Percentiles rank a stretch among this genome's conserved stretches.
Conservation (phyloP, 108 stramenopile species). For the Skeletonema menzelii region DNA sequence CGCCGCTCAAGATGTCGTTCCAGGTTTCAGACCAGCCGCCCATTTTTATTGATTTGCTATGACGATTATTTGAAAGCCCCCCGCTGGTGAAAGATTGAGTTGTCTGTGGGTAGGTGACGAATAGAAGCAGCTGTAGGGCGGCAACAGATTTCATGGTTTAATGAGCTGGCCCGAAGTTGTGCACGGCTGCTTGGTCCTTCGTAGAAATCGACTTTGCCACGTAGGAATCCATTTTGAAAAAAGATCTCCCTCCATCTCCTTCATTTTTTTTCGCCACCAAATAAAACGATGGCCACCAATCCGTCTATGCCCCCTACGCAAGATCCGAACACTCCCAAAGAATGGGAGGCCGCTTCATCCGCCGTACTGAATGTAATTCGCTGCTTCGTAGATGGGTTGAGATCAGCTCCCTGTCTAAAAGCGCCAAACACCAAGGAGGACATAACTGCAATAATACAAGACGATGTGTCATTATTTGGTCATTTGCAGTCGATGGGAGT, state of each 20-base stretch:
- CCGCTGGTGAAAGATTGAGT: neutral
- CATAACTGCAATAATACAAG: neutral
- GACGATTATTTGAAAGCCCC: neutral
- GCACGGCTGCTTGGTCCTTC: too few relatives aligned
- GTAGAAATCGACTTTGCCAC: too few relatives aligned
- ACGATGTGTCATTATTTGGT: slow-evolving; percentile 18
- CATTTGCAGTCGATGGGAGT: slow-evolving; percentile 28
- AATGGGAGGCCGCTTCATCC: slow-evolving; percentile 29
- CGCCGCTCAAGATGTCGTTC: slow-evolving; percentile 56
- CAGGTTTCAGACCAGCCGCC: slow-evolving; percentile 48
- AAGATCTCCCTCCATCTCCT: neutral
- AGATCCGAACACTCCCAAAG: neutral
- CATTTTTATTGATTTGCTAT: neutral
- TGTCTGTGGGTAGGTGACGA: neutral
- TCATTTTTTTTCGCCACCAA: neutral
- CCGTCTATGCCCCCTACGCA: neutral
- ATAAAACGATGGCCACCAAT: neutral
- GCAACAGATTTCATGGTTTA: neutral
- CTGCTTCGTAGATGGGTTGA: slow-evolving; percentile 37
- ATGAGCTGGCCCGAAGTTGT: too few relatives aligned
- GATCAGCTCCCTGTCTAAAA: slow-evolving; percentile 21
- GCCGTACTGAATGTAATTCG: slow-evolving; percentile 29
- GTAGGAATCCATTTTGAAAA: too few relatives aligned
- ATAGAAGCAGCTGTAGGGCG: neutral
- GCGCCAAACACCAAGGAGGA: neutral